Evolutionary conservation across 495 filamentous ascomycete genomes (phyloP).

Genomic region (Penicillium herquei): DNA sequence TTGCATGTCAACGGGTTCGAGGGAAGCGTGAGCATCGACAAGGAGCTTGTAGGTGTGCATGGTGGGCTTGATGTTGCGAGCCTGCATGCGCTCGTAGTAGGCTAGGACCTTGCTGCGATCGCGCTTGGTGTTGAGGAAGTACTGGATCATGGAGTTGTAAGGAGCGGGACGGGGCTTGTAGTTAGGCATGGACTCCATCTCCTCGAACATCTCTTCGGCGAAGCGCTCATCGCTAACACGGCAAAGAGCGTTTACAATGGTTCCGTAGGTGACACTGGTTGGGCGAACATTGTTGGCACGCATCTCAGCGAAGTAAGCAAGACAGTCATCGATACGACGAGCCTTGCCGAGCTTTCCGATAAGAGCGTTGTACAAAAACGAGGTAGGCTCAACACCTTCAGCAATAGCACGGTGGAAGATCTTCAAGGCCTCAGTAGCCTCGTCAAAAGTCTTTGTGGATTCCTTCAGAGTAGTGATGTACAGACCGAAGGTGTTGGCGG

Average conservation of each 20-base stretch:
- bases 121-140: conserved; percentile 95
- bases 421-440: conserved; percentile 93
- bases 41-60: conserved; percentile 97
- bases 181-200: conserved; percentile 98
- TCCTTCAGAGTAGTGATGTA: conserved; percentile 98
- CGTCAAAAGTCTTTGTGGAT: conserved; percentile 94
- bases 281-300: conserved; percentile 87
- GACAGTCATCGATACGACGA: conserved; percentile 93
- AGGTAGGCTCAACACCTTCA: conserved; percentile 93
- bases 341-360: conserved; percentile 98
- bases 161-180: conserved; percentile 96
- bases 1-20: conserved; percentile 87
- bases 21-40: conserved; percentile 90
- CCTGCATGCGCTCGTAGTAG: conserved; percentile 92
- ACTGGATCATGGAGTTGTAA: conserved; percentile 99
- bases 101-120: conserved; percentile 91
- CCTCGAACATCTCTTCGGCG: conserved; percentile 95
- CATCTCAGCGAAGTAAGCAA: conserved; percentile 98
- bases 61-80: conserved; percentile 83
- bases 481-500: conserved; percentile 94
- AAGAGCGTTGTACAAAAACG: conserved; percentile 96
- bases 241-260: conserved; percentile 95
- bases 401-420: conserved; percentile 91
- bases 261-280: conserved; percentile 96
- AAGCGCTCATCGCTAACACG: conserved; percentile 97